Evolutionary conservation across 2,329 filamentous ascomycete genomes (phyloP).

Genomic region (Diplodia seriata): DNA sequence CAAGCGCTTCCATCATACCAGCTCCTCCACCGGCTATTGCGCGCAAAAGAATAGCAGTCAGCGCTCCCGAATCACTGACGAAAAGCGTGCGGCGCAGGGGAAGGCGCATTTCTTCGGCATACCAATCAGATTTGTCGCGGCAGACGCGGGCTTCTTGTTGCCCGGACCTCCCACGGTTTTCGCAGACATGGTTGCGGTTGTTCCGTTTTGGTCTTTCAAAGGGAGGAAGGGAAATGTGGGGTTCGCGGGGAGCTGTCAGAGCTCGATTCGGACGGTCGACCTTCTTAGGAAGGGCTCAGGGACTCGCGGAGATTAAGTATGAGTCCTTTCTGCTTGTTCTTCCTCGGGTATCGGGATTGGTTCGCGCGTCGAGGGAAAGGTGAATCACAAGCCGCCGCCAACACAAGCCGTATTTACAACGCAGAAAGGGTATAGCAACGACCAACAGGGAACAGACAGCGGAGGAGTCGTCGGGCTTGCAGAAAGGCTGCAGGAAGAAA

Average conservation of each 20-base stretch:
- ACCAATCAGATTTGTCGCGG: conserved; percentile 92
- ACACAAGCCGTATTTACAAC: neutral
- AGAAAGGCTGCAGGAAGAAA: neutral
- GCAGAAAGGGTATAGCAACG: neutral
- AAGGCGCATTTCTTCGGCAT: conserved; percentile 44
- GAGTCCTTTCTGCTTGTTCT: neutral
- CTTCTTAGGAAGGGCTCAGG: neutral
- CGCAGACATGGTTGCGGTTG: conserved; percentile 61
- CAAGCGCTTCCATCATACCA: conserved; percentile 99
- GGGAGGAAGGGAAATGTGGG: neutral
- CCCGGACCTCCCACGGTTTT: conserved; percentile 63
- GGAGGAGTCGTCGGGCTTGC: too few species aligned
- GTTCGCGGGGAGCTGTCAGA: neutral
- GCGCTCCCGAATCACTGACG: neutral
- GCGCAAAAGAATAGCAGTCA: neutral
- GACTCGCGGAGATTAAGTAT: neutral
- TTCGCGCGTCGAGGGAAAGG: neutral
- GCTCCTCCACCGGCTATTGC: conserved; percentile 86
- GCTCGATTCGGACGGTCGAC: neutral
- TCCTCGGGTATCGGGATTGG: conserved; percentile 2
- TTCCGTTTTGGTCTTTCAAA: neutral
- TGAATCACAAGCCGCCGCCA: neutral
- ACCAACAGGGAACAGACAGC: neutral
- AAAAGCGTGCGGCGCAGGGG: too few species aligned
- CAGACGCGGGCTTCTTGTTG: conserved; percentile 80